Evolutionary conservation across 352 stramenopile genomes (phyloP), one percentile per base, ranked within the genome.

Genomic region (Pythium brassicae): DNA sequence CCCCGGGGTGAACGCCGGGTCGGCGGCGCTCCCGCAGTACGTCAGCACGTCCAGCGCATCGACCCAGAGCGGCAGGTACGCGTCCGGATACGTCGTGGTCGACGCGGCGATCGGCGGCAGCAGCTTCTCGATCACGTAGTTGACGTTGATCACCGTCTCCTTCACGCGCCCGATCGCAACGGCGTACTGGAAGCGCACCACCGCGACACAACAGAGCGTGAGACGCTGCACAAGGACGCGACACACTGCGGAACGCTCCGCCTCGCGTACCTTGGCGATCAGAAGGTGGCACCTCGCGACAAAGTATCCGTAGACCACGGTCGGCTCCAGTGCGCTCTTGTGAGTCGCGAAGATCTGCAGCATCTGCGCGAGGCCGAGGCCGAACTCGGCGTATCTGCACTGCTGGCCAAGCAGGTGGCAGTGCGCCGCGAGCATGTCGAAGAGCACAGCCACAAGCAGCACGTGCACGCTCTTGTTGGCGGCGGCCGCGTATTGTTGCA

Each of bases 351-450:
- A 88, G 32, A 92, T 60, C n/a, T 76, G 71, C 20, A 76, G 57
- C 59, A 87, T 76, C 50, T 92, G 74, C 9, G 62, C 60, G 23
- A 92, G 70, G 25, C 68, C 83, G 20, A 63, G 59, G 5, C 76
- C 82, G 69, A 92, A 78, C 43, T 88, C 82, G 40, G 67, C 72
- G 59, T 87, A 89, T 40, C 79, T 66, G 44, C 74, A 84, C 47
- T 92, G 78, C 39, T 86, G 59, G 2, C 54, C 53, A 26, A 84
- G 68, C 14, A 89, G 55, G n/a, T 70, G 55, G 29, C 82, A 92
- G 50, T 87, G 84, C 34, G 75, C 47, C 49, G 83, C 63, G 1
- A 89, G 66, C 77, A 86, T 82, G 55, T 92, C 82, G 45, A 92
- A 85, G 26, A 92, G 60, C 9, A 69, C 72, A 11, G 65, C 74